These are phyloP conservation scores for Cytospora schulzeri DNA, from an alignment of 2,329 filamentous ascomycete genomes.

Conservation along the genomic window DNA sequence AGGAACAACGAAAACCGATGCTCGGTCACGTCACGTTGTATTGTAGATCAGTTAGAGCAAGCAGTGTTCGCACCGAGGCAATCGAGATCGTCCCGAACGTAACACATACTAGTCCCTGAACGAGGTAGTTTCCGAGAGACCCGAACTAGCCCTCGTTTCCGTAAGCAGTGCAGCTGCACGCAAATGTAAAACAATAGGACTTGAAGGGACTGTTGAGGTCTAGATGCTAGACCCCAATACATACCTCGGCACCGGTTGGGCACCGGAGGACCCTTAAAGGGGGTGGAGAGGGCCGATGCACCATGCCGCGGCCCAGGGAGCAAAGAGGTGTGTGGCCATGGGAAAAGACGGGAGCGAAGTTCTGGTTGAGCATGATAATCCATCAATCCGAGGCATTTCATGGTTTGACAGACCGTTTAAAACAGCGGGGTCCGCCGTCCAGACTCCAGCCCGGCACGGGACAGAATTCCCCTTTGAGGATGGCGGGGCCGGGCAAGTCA, in stretches of 20 bases:
- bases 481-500: slow-evolving; percentile 17
- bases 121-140: not conserved
- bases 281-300: not conserved
- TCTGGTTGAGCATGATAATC: not conserved
- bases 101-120: not conserved
- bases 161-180: not conserved
- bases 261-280: not conserved
- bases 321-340: not conserved
- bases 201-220: not conserved
- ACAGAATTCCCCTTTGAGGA: slow-evolving; percentile 19
- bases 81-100: not conserved
- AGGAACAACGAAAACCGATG: not conserved
- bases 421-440: slow-evolving; percentile 6
- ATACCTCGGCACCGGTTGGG: not conserved
- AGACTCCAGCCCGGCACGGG: slow-evolving; percentile 15
- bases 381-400: slow-evolving; percentile 6
- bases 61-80: not conserved
- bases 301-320: not conserved
- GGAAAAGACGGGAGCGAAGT: not conserved
- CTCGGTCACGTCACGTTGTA: not conserved
- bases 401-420: slow-evolving; percentile 4
- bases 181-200: not conserved
- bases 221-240: not conserved
- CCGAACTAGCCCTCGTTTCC: not conserved
- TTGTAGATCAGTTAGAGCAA: not conserved